phyloP scores from a whole-genome alignment of 2,329 filamentous ascomycete genomes.

The Ophiostoma piceae region DNA sequence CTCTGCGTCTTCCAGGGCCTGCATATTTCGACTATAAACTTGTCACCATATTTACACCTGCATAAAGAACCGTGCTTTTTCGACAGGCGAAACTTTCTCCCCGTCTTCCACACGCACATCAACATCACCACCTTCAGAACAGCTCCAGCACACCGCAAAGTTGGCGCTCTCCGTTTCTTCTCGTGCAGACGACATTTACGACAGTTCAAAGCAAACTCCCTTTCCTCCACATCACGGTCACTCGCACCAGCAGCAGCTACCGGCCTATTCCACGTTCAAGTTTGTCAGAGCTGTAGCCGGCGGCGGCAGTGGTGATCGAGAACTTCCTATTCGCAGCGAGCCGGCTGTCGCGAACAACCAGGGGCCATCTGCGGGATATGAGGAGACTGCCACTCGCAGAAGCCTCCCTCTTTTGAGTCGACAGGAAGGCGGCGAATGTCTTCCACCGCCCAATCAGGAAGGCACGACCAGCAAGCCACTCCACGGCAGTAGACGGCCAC shows the following conservation, averaged over 20 bases:
- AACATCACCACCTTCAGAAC: not conserved
- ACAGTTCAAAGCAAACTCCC: not conserved
- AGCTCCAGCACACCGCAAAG: slow-evolving; percentile 17
- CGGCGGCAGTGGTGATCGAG: not conserved
- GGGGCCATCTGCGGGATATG: not conserved
- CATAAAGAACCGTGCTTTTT: not conserved
- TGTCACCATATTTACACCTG: not conserved
- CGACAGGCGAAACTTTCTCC: no score
- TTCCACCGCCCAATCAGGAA: slow-evolving; percentile 5
- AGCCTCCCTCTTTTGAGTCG: not conserved
- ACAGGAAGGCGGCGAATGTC: slow-evolving; percentile 18
- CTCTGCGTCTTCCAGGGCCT: not conserved
- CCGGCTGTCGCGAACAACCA: not conserved
- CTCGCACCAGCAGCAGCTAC: not conserved
- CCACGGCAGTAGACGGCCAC: slow-evolving; percentile 35
- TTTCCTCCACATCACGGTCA: not conserved
- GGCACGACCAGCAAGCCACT: slow-evolving; percentile 27
- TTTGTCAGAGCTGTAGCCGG: not conserved
- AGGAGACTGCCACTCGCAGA: not conserved
- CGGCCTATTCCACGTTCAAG: not conserved
- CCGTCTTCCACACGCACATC: not conserved
- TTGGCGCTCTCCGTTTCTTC: slow-evolving; percentile 26
- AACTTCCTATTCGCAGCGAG: not conserved
- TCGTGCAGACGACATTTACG: slow-evolving; percentile 24
- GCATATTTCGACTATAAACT: not conserved